Evolutionary conservation across 805 yeast genomes (phyloP).

Genomic region (Teunomyces lycoperdinae): DNA sequence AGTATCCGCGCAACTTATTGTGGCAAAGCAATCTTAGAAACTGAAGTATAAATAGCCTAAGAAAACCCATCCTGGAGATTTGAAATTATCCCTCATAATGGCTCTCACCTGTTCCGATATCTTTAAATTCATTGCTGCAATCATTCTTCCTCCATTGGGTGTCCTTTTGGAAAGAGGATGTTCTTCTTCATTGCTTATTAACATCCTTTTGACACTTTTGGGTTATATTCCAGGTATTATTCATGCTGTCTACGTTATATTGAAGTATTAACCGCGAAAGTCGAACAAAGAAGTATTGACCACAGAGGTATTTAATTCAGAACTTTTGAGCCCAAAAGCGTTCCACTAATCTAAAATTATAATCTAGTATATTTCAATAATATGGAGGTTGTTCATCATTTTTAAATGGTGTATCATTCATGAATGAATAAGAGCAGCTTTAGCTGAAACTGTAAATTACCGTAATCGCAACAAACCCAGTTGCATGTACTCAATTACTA

Average conservation of each 20-base stretch:
- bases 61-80: too few species aligned
- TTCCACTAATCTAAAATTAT: too few species aligned
- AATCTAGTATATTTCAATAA: too few species aligned
- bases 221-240: conserved; percentile 77
- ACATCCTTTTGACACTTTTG: conserved; percentile 62
- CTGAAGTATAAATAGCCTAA: neutral
- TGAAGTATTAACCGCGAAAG: conserved; percentile 19
- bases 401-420: too few species aligned
- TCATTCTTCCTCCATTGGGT: conserved; percentile 59
- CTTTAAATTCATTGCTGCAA: conserved; percentile 49
- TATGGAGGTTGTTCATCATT: too few species aligned
- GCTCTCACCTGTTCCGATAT: conserved; percentile 54
- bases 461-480: too few species aligned
- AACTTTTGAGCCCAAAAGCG: too few species aligned
- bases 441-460: too few species aligned
- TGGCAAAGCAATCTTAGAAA: neutral
- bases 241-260: conserved; percentile 60
- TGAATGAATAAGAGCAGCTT: too few species aligned
- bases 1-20: too few species aligned
- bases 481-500: too few species aligned
- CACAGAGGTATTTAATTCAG: neutral
- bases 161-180: conserved; percentile 62
- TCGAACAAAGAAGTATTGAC: neutral
- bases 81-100: conserved; percentile 23
- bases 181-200: conserved; percentile 43